Base-by-base conservation (phyloP, 495 filamentous ascomycete species). In the Mycothermus thermophilus region DNA sequence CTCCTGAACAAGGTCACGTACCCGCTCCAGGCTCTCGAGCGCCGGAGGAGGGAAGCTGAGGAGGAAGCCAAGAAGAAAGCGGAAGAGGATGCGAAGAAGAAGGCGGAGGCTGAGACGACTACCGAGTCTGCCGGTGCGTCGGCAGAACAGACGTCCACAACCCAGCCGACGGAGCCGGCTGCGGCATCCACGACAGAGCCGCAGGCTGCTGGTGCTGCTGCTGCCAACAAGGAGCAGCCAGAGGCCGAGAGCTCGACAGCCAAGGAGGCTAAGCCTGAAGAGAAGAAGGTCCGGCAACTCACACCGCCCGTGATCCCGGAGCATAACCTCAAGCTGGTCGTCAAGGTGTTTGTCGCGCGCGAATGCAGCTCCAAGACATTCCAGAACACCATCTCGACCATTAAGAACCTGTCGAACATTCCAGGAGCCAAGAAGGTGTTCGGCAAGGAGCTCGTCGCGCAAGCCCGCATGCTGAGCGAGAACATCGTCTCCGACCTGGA, bases 331-430 rank as follows among this genome's bases (percentile, higher is more conserved):
- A 81, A 79, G 49, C 65, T 96, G 26, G 85, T 99, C 8, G 83
- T 95, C 47, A 90, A 92, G 46, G 93, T 99, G 40, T 77, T 99
- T 41, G 81, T 88, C 9, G 87, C 90, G 34, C 80, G 85, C 19
- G 90, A 99, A 54, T 99, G 90, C 60, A 90, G 80, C 46, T 85
- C 82, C 31, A 93, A 93, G 63, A 95, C 87, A 2, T 96, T 96
- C 69, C 78, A 83, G 46, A 88, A 96, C 49, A 95, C 92, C 0
- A 71, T 96, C 29, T 87, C 92, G 12, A 88, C 90, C 7, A 96
- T 99, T 66, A 94, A 93, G 60, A 94, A 96, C 48, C 75, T 99
- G 21, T 94, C 90, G 23, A 76, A 79, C 29, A 84, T 99, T 39
- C 85, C 87, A 15, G 84, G 79, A 17, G 87, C 92, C 11, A 85